Base-by-base conservation (phyloP, 768 basidiomycete species). In the Suillus occidentalis region DNA sequence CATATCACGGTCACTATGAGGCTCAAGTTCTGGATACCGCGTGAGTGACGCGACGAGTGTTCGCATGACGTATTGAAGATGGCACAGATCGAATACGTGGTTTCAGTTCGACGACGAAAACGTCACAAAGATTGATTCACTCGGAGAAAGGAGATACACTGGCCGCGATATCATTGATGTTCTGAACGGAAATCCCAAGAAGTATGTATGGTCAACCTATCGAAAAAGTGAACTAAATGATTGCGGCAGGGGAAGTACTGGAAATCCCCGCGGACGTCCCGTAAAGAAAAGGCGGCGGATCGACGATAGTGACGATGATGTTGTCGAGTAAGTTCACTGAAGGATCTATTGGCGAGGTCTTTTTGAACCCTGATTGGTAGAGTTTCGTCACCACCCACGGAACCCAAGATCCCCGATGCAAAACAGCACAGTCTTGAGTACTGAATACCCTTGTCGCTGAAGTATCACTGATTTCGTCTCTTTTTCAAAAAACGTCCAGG, bases 41-140 rank as follows among this genome's bases (percentile, higher is more conserved):
- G 92, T 95, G 71, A 63, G 87, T 79, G 34, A 22, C 16, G 37
- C 25, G 16, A 9, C 16, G 2, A 20, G 39, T 73, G 50, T 22
- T 67, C 67, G 58, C 18, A 18, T 55, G 31, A 42, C 16, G 52
- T 58, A 25, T 25, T 49, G 62, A 36, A 9, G n/a, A 56, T 57
- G 53, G 52, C 37, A 42, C 65, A 94, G 91, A 60, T 82, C 82
- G 57, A 75, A 83, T 47, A 82, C 88, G 20, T 99, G 97, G 96
- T 96, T 89, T 72, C 88, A 90, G 66, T 99, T 94, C 77, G 95
- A 97, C 70, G 97, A 99, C 72, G 97, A 98, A 73, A 76, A 77
- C 5, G 93, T 97, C 5, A 88, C 87, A 0, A 84, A 82, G 69
- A 86, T 89, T 63, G 79, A 84, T 58, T 77, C 81, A 34, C 78